Conservation (phyloP, 306 rosid genomes). For the Castanopsis chinensis region DNA sequence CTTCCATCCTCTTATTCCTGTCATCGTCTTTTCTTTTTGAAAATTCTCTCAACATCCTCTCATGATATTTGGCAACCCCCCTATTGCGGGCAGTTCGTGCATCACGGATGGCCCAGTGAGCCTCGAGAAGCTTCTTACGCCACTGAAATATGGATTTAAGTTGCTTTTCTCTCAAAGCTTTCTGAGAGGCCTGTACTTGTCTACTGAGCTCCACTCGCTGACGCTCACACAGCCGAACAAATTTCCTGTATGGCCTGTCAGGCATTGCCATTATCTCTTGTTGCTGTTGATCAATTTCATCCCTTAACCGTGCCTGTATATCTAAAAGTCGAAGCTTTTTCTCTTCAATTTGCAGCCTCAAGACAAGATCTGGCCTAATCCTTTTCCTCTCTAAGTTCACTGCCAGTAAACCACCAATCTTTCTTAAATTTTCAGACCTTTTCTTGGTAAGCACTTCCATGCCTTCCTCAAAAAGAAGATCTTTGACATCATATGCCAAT, state of each 20-base stretch:
- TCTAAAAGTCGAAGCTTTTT: constrained; percentile 86
- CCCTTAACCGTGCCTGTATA: constrained; percentile 88
- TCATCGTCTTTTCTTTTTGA: constrained; percentile 94
- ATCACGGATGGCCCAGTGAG: constrained; percentile 95
- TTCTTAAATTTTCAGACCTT: constrained; percentile 72
- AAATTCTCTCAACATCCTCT: constrained; percentile 89
- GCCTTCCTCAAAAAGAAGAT: constrained; percentile 92
- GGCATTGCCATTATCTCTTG: constrained; percentile 99
- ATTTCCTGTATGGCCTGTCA: constrained; percentile 92
- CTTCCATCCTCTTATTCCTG: constrained; percentile 93
- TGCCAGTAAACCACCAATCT: constrained; percentile 86
- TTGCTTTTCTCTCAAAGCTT: constrained; percentile 85
- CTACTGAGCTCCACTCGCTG: constrained; percentile 89
- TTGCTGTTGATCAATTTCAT: constrained; percentile 95
- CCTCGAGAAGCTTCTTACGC: constrained; percentile 98
- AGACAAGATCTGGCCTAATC: constrained; percentile 90
- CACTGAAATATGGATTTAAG: constrained; percentile 89
- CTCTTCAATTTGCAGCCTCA: constrained; percentile 92
- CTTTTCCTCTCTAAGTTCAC: constrained; percentile 91
- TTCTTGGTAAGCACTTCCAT: constrained; percentile 69
- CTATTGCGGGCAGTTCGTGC: constrained; percentile 95
- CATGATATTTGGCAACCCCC: constrained; percentile 98
- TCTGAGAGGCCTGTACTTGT: constrained; percentile 91
- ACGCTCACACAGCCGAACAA: constrained; percentile 92
- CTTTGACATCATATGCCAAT: constrained; percentile 85